Base-by-base conservation (phyloP, 108 stramenopile genomes). In the Fragilaria crotonensis region DNA sequence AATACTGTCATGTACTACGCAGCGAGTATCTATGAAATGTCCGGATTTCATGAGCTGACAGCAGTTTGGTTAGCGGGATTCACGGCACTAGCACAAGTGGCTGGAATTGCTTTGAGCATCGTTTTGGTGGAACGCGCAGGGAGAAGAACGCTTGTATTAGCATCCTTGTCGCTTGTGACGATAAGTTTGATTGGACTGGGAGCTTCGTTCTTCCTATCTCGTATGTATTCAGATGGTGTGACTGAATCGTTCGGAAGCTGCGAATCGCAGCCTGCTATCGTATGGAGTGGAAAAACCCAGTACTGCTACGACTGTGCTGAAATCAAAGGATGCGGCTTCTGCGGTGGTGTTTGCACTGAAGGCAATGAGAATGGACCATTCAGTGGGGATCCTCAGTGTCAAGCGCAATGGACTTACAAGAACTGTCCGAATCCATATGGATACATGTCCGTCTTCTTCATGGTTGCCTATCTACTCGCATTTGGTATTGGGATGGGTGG, bases 1-100 rank as follows among this genome's bases (percentile, higher is more conserved):
- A 96, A 96, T 64, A 94, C 93, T 9, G 93, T 94, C 60, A 93
- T 94, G 85, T 89, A 89, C 59, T 95, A 91, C 70, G 86, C 88
- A 0, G 84, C 91, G 5, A 80, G 73, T 30, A 90, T 93, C 25
- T 90, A 91, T 48, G 65, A 80, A 64, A 89, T 94, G 84, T 71
- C 81, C 5, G 83, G 84, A 19, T 94, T 90, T 68, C 76, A 81
- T 22, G 81, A 83, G 30, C 51, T 59, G n/a, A 80, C 78, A 14
- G 52, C 76, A 2, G 75, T 86, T 23, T 86, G 84, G 84, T 63
- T 86, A 36, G 54, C 57, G 45, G 92, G 86, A 26, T 85, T 87
- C 31, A 89, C 92, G 20, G 86, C 88, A 18, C 60, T 89, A 30
- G 85, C 86, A 25, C 88, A 93, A 70, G 82, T 87, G 9, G 67